Conservation (phyloP, 768 basidiomycete species). For the Rhodotorula diobovata region DNA sequence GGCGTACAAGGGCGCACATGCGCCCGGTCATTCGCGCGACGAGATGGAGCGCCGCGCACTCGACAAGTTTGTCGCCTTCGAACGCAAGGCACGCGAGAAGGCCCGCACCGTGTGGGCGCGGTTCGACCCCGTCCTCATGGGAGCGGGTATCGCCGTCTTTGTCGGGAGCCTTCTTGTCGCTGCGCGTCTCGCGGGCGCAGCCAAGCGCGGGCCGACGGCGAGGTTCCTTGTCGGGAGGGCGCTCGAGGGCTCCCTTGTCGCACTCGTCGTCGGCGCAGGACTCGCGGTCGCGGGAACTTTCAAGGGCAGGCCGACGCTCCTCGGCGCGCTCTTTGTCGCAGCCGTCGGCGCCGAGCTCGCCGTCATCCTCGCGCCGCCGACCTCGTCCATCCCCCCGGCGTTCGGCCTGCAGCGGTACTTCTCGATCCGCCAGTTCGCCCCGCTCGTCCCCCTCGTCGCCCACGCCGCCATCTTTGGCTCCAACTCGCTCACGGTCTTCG, state of each 20-base stretch:
- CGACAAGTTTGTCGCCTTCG: constrained; percentile 52
- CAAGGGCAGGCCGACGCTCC: constrained; percentile 3
- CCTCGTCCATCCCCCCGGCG: not conserved
- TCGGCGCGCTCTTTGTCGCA: constrained; percentile 9
- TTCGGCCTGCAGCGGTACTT: not conserved
- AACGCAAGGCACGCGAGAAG: constrained; percentile 59
- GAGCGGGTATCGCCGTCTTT: constrained; percentile 64
- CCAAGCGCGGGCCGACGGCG: constrained; percentile 15
- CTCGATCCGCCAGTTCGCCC: constrained; percentile 3
- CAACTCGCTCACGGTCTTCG: constrained; percentile 98
- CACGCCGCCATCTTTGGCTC: constrained; percentile 77
- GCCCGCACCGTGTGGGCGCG: constrained; percentile 92
- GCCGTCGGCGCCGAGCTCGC: constrained; percentile 20
- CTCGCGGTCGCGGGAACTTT: constrained; percentile 3
- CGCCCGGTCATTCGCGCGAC: constrained; percentile 15
- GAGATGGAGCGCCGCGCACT: constrained; percentile 38
- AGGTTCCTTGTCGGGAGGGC: constrained; percentile 28
- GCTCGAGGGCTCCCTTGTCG: constrained; percentile 28
- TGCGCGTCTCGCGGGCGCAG: not conserved
- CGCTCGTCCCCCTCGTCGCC: constrained; percentile 55
- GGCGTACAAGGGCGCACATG: constrained; percentile 33
- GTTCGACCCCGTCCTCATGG: constrained; percentile 76
- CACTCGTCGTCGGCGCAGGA: not conserved
- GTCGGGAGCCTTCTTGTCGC: constrained; percentile 20
- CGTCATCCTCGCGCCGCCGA: constrained; percentile 9